These are phyloP conservation scores for Myochromella boudieri DNA, from an alignment of 768 basidiomycete genomes.

Conservation along the genomic window DNA sequence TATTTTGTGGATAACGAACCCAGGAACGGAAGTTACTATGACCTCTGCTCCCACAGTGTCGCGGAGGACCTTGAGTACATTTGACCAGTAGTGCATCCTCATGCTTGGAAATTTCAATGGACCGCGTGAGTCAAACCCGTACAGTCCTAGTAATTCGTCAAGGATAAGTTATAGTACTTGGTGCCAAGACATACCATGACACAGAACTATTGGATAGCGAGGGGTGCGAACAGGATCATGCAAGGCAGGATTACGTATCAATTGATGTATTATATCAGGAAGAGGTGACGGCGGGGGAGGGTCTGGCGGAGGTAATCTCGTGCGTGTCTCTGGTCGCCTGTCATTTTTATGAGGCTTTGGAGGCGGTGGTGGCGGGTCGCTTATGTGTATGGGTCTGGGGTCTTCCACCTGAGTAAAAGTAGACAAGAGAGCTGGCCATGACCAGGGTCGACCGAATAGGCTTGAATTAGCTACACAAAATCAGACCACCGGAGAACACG, in stretches of 20 bases:
- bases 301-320: constrained; percentile 18
- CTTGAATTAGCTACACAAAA: constrained; percentile 1
- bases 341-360: constrained; percentile 14
- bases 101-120: constrained; percentile 80
- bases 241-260: constrained; percentile 76
- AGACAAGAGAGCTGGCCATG: constrained; percentile 26
- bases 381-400: constrained; percentile 10
- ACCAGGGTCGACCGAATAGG: constrained; percentile 22
- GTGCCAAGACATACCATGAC: constrained; percentile 72
- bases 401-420: constrained; percentile 18
- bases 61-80: constrained; percentile 77
- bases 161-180: too few relatives aligned
- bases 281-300: constrained; percentile 19
- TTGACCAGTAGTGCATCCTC: constrained; percentile 92
- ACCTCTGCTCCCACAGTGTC: constrained; percentile 88
- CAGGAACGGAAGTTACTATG: constrained; percentile 93
- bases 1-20: constrained; percentile 47
- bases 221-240: constrained; percentile 78
- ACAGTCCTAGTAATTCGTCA: too few relatives aligned
- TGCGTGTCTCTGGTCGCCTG: constrained; percentile 8
- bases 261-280: constrained; percentile 59
- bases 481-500: neutral
- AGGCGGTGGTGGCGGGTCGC: constrained; percentile 21
- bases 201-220: constrained; percentile 90
- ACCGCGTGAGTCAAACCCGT: constrained; percentile 92